Conservation (phyloP, 176 grass and related monocot species). For the Zoysia japonica region DNA sequence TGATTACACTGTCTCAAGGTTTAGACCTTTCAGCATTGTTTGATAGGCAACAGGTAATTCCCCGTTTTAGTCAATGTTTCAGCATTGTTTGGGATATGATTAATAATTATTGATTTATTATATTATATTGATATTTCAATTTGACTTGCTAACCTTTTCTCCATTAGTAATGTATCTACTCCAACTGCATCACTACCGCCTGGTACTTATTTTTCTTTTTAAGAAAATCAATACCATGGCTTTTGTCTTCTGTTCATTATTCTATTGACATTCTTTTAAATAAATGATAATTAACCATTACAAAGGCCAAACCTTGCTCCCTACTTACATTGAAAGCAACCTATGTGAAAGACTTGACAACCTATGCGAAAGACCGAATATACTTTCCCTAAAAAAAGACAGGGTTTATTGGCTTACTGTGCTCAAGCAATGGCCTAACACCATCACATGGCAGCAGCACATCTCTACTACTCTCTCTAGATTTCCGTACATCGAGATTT, state of each 20-base stretch:
- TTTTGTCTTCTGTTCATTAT: too few relatives aligned
- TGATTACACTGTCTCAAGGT: constrained; percentile 96
- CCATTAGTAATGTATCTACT: background rate
- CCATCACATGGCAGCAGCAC: background rate
- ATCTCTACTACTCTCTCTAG: background rate
- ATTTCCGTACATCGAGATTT: background rate
- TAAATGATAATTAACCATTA: too few relatives aligned
- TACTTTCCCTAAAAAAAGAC: background rate
- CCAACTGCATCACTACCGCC: too few relatives aligned
- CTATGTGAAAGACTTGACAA: too few relatives aligned
- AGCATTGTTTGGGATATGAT: constrained; percentile 7
- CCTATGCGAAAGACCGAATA: too few relatives aligned
- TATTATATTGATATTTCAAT: background rate
- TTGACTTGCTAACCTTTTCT: background rate
- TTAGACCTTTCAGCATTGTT: constrained; percentile 93
- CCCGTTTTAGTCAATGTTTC: constrained; percentile 16
- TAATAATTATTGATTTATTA: background rate
- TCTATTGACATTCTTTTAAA: too few relatives aligned
- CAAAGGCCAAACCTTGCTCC: too few relatives aligned
- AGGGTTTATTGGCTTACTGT: background rate
- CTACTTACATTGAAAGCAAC: too few relatives aligned
- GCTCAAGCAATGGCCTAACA: background rate
- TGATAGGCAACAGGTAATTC: constrained; percentile 88
- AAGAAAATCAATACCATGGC: too few relatives aligned
- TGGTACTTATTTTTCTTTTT: too few relatives aligned